Base-by-base conservation (phyloP, 1,139 yeast genomes). In the Casaregolazyma lundiana region DNA sequence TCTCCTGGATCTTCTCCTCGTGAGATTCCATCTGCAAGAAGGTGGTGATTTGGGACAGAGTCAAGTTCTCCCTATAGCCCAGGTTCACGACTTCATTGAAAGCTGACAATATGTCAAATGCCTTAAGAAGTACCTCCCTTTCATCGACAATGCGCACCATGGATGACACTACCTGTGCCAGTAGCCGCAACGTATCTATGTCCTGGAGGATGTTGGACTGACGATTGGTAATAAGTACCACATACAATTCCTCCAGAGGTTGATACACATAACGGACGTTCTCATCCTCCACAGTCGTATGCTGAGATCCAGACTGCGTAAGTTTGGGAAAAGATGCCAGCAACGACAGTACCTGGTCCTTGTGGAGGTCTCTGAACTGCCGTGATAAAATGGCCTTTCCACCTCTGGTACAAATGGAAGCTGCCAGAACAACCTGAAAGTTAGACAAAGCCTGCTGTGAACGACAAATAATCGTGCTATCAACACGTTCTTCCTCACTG, bases 1-100 rank as follows among this genome's bases (percentile, higher is more conserved):
- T 90, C 66, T 94, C 97, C 72, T 92, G 97, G 61, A 94, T 90
- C 73, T 88, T 90, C 69, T 94, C 99, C 69, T 94, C 98, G 63
- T 92, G 97, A 35, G 96, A 85, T 68, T 94, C 97, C 98, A 94
- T 92, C 64, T 89, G 94, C 69, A 94, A 74, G 69, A 87, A 92
- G 13, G 95, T 86, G 65, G 80, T 81, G 54, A 94, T 88, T 71
- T 92, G 98, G 48, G 81, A 69, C 56, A 85, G 66, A 0, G 94
- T 80, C 57, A 92, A 72, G 66, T 88, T 86, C 66, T 94, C 99
- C 59, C 88, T 81, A 71, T 84, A 89, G 13, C 98, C 99, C 68
- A 87, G 73, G 47, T 81, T 81, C 57, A 92, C 80, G 49, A 92
- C 86, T 68, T 94, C 98, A 66, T 94, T 98, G 63, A 94, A 92